Percentiles rank a stretch among this genome's conserved stretches.
These are phyloP conservation scores for Russula foetens DNA, from an alignment of 768 basidiomycete species.

Conservation along the genomic window DNA sequence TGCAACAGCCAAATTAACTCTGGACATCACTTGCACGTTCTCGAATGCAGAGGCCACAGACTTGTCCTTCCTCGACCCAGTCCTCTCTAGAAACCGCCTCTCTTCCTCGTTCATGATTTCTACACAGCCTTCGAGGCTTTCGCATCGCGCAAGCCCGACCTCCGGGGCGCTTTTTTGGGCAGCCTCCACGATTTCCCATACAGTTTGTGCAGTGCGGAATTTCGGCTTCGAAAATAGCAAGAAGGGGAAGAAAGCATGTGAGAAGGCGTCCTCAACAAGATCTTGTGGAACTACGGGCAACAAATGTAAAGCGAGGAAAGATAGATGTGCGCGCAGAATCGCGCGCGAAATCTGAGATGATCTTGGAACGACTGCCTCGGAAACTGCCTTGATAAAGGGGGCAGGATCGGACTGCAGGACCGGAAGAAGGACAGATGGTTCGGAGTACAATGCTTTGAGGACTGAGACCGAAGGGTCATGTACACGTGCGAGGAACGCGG, in stretches of 20 bases:
- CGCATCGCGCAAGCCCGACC: slow-evolving; percentile 25
- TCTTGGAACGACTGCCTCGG: slow-evolving; percentile 27
- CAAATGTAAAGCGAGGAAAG: slow-evolving; percentile 48
- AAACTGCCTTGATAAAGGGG: slow-evolving; percentile 41
- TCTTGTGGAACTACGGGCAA: slow-evolving; percentile 24
- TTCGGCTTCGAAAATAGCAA: slow-evolving; percentile 67
- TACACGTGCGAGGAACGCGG: slow-evolving; percentile 59
- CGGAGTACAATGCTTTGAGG: slow-evolving; percentile 57
- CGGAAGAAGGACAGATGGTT: slow-evolving; percentile 39
- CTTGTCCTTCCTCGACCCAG: slow-evolving; percentile 25
- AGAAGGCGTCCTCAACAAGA: slow-evolving; percentile 29
- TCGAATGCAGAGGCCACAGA: slow-evolving; percentile 12
- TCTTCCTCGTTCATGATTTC: slow-evolving; percentile 33
- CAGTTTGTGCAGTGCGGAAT: slow-evolving; percentile 52
- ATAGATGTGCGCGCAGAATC: slow-evolving; percentile 50
- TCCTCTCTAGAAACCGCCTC: slow-evolving; percentile 26
- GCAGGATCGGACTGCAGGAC: slow-evolving; percentile 34
- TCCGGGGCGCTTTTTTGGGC: slow-evolving; percentile 22
- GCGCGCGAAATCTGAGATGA: slow-evolving; percentile 31
- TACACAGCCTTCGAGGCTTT: slow-evolving; percentile 51
- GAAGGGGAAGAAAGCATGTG: slow-evolving; percentile 59
- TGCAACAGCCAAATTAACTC: slow-evolving; percentile 46
- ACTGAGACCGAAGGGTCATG: slow-evolving; percentile 57
- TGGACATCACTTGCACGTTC: slow-evolving; percentile 38
- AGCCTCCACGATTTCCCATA: slow-evolving; percentile 63